A percentile compares a stretch with the other conserved stretches of the same genome.
phyloP scores from a whole-genome alignment of 2,329 filamentous ascomycete genomes.

The Paraconiothyrium brasiliense region DNA sequence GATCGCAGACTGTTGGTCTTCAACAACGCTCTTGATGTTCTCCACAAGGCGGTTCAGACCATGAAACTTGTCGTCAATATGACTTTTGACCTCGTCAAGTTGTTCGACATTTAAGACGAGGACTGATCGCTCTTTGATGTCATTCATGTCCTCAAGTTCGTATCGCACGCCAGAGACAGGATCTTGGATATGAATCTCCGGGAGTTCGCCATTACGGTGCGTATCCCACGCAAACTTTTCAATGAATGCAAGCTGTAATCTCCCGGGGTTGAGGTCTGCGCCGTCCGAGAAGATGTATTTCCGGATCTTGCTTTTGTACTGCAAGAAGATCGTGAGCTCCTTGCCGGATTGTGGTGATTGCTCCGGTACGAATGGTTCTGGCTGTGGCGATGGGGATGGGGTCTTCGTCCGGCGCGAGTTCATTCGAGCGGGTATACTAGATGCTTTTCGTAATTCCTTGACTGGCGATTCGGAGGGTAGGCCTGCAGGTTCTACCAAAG shows the following conservation, averaged over 20 bases:
- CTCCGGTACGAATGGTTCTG: slow-evolving; percentile 57
- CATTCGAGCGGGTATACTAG: slow-evolving; percentile 36
- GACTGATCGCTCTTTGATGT: slow-evolving; percentile 94
- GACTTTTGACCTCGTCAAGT: slow-evolving; percentile 93
- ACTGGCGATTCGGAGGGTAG: slow-evolving; percentile 34
- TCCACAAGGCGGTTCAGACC: slow-evolving; percentile 84
- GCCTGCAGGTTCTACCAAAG: slow-evolving; percentile 44
- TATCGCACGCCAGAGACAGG: slow-evolving; percentile 95
- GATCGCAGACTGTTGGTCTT: slow-evolving; percentile 82
- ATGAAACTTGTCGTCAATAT: slow-evolving; percentile 91
- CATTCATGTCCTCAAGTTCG: slow-evolving; percentile 89
- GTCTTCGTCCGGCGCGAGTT: slow-evolving; percentile 47
- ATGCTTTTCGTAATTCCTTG: slow-evolving; percentile 32
- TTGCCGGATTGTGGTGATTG: slow-evolving; percentile 79
- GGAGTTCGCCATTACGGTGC: slow-evolving; percentile 91
- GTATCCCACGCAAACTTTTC: slow-evolving; percentile 99
- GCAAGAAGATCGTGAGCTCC: slow-evolving; percentile 90
- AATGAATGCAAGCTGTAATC: slow-evolving; percentile 94
- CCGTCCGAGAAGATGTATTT: slow-evolving; percentile 92
- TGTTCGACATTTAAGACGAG: slow-evolving; percentile 94
- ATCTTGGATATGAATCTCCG: slow-evolving; percentile 98
- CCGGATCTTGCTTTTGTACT: slow-evolving; percentile 97
- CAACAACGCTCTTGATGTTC: slow-evolving; percentile 82
- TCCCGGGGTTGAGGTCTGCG: slow-evolving; percentile 83
- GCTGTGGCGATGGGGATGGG: slow-evolving; percentile 54